Base-by-base conservation (phyloP, 2,329 filamentous ascomycete species). In the Penicillium frequentans region DNA sequence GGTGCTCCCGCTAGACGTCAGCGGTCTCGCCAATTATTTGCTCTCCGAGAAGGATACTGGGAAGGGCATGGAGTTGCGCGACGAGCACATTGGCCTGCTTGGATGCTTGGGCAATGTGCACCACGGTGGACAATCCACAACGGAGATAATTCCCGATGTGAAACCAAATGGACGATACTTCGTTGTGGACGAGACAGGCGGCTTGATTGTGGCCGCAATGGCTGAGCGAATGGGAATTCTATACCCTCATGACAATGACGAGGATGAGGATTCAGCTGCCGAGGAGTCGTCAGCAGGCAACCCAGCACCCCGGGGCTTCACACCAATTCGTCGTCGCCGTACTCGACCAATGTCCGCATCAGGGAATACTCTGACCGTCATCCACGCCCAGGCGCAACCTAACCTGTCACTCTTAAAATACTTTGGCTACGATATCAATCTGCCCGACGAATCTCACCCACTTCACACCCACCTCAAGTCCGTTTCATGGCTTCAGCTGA, bases 101-200 rank as follows among this genome's bases (percentile, higher is more conserved):
- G 89, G 89, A 7, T 95, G 91, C 71, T 97, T 92, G 90, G 90
- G 88, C 0, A 96, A 99, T 72, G 87, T 96, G 2, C 91, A 96
- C 73, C 91, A 87, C 63, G 82, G 81, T n/a, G 83, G 76, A n/a
- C 70, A 76, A 9, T 60, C 64, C 21, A 47, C 62, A 14, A 47
- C 70, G 23, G 64, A 73, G 29, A 54, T 64, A 2, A 57, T 65
- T 8, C 29, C 70, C 8, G 48, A 50, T 19, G 33, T 50, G 7
- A 70, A 69, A 42, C 67, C 78, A 66, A 81, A 82, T 52, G 85
- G 86, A 5, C 80, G 91, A 50, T 96, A 91, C 85, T 79, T 96
- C 3, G 86, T 93, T 0, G 84, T 96, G 0, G 93, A 97, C 68
- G 93, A 97, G 56, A 95, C 91, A 0, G 90, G 90, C 19, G 93